Conservation (phyloP, 768 basidiomycete genomes). For the Leccinellum rugosiceps region DNA sequence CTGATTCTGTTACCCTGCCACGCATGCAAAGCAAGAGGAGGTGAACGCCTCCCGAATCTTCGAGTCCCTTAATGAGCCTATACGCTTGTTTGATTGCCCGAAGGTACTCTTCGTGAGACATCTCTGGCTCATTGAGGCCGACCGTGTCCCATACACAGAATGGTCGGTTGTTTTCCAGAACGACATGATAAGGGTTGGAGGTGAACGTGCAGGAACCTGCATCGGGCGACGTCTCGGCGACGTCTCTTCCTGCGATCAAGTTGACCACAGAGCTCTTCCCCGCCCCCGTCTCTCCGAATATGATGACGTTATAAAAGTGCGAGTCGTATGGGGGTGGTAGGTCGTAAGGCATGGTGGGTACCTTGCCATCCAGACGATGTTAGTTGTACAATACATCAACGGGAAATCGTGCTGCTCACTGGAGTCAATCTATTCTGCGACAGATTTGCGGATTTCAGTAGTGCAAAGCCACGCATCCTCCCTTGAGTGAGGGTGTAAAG, state of each 20-base stretch:
- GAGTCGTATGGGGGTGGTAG: slow-evolving; percentile 18
- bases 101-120: slow-evolving; percentile 17
- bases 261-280: slow-evolving; percentile 44
- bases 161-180: slow-evolving; percentile 8
- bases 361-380: slow-evolving; percentile 6
- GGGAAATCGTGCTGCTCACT: slow-evolving; percentile 8
- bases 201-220: slow-evolving; percentile 36
- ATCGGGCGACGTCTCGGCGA: slow-evolving; percentile 31
- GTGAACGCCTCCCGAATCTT: slow-evolving; percentile 33
- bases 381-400: not conserved
- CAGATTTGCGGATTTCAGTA: not conserved
- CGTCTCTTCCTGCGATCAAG: slow-evolving; percentile 29
- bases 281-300: slow-evolving; percentile 28
- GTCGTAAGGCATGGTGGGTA: not conserved
- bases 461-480: slow-evolving; percentile 3
- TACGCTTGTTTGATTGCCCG: slow-evolving; percentile 30
- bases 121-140: slow-evolving; percentile 30
- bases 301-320: slow-evolving; percentile 20
- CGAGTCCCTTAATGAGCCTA: slow-evolving; percentile 32
- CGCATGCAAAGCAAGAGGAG: slow-evolving; percentile 40
- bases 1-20: slow-evolving; percentile 34
- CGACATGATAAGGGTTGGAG: slow-evolving; percentile 22
- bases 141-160: slow-evolving; percentile 32
- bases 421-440: not conserved
- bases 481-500: slow-evolving; percentile 1